These are phyloP conservation scores for Handroanthus guayacan DNA, from an alignment of 257 asterid species.

Conservation along the genomic window DNA sequence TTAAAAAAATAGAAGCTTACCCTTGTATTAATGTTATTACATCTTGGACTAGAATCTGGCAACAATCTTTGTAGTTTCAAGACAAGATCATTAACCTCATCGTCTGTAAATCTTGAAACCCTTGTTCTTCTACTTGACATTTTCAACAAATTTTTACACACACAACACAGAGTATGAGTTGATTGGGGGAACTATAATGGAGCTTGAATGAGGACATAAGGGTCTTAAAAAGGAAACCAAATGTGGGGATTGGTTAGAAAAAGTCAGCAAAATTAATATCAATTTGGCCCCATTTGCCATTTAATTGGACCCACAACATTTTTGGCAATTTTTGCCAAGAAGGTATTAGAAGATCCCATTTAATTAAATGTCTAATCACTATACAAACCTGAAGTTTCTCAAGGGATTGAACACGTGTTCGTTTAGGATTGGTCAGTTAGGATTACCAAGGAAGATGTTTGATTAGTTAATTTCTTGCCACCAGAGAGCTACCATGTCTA, in stretches of 20 bases:
- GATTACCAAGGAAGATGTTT: slow-evolving; percentile 32
- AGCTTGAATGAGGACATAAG: slow-evolving; percentile 36
- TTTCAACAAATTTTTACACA: slow-evolving; percentile 1
- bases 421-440: slow-evolving; percentile 32
- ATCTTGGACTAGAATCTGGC: slow-evolving; percentile 54
- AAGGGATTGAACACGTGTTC: slow-evolving; percentile 33
- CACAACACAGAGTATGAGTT: no score
- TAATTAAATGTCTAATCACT: slow-evolving; percentile 7
- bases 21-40: slow-evolving; percentile 43
- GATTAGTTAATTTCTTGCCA: slow-evolving; percentile 13
- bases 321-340: slow-evolving; percentile 26
- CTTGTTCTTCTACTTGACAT: slow-evolving; percentile 61
- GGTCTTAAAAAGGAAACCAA: slow-evolving; percentile 48
- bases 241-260: slow-evolving; percentile 40
- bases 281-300: slow-evolving; percentile 46
- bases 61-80: slow-evolving; percentile 59
- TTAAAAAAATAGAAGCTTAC: slow-evolving; percentile 37
- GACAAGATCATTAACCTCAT: slow-evolving; percentile 65
- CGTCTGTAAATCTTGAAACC: slow-evolving; percentile 48
- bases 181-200: slow-evolving; percentile 36
- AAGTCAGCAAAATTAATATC: slow-evolving; percentile 31
- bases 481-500: slow-evolving; percentile 59
- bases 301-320: slow-evolving; percentile 24
- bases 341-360: neutral
- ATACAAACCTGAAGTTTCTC: slow-evolving; percentile 17